Base-by-base conservation (phyloP, 2,329 filamentous ascomycete species). In the Grosmannia clavigera region DNA sequence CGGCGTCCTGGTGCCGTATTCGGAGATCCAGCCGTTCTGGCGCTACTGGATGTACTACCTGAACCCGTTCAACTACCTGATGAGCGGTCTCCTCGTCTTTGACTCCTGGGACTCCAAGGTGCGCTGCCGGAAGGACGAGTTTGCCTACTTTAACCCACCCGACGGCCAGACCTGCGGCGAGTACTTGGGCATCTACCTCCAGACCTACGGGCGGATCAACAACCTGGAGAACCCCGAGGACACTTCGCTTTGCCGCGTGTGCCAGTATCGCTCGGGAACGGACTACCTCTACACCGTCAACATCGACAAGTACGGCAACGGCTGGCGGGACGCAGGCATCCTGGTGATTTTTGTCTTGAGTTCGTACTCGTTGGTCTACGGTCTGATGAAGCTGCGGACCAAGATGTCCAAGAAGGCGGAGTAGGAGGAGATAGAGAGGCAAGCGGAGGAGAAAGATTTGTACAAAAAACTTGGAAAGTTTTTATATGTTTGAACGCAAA, bases 1-100 rank as follows among this genome's bases (percentile, higher is more conserved):
- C 66, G 87, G 87, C 64, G 86, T 90, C 2, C 75, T 90, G 4
- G 86, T 90, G 0, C 86, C 86, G 0, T 88, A 85, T 63, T 67
- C 66, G 0, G 77, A 79, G 27, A 76, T 91, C 25, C 80, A 83
- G 9, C 65, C 70, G 0, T 90, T 90, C 70, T 91, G 87, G 87
- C 74, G 76, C 22, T 79, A 78, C 63, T 87, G 83, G 82, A 79
- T 86, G 10, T 84, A 84, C 71, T 83, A 74, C 59, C 67, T 82
- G 22, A 81, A 84, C 65, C 81, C 81, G 0, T 84, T 83, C 73
- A 83, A 81, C 71, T 84, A 84, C 62, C 71, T 85, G 6, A 81
- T 84, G 71, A 77, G 80, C 5, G 73, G 74, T 35, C 74, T 85
- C 70, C 70, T 84, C 10, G 73, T 75, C 0, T 84, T 84, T 60